These are phyloP conservation scores for Avicennia marina DNA, from an alignment of 257 asterid genomes.

Conservation along the genomic window DNA sequence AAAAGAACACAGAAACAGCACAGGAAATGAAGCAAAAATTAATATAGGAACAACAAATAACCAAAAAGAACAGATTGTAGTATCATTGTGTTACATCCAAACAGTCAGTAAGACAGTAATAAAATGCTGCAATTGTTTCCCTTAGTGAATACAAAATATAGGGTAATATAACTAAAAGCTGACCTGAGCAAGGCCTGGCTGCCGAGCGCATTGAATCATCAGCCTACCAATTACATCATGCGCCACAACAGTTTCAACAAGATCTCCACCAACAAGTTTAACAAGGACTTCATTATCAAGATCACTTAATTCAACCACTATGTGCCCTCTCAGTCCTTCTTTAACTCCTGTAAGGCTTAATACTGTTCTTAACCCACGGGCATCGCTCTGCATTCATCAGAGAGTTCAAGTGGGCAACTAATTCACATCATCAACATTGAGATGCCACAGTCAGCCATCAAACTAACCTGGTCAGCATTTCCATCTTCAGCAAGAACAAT, in stretches of 20 bases:
- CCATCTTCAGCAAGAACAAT: constrained; percentile 94
- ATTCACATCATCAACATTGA: constrained; percentile 15
- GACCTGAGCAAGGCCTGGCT: constrained; percentile 98
- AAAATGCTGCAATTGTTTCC: constrained; percentile 9
- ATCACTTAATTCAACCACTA: constrained; percentile 88
- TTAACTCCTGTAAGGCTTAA: constrained; percentile 90
- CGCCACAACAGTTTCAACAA: constrained; percentile 93
- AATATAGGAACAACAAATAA: neutral
- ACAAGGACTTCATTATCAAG: constrained; percentile 89
- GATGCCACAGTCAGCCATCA: constrained; percentile 18
- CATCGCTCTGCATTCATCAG: constrained; percentile 69
- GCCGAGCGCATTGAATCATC: constrained; percentile 96
- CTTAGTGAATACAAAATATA: neutral
- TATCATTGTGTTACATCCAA: neutral
- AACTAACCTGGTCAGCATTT: constrained; percentile 80
- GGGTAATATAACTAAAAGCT: constrained; percentile 18
- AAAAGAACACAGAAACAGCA: constrained; percentile 11
- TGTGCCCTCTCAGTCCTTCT: constrained; percentile 80
- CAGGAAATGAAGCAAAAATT: constrained; percentile 2
- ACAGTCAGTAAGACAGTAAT: constrained; percentile 7
- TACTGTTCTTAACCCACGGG: constrained; percentile 88
- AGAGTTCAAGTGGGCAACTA: constrained; percentile 20
- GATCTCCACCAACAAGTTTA: constrained; percentile 86
- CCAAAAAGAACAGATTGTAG: constrained; percentile 2
- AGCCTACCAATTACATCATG: constrained; percentile 92